phyloP scores from a whole-genome alignment of 345 rosid genomes.

The Brassica rapa region DNA sequence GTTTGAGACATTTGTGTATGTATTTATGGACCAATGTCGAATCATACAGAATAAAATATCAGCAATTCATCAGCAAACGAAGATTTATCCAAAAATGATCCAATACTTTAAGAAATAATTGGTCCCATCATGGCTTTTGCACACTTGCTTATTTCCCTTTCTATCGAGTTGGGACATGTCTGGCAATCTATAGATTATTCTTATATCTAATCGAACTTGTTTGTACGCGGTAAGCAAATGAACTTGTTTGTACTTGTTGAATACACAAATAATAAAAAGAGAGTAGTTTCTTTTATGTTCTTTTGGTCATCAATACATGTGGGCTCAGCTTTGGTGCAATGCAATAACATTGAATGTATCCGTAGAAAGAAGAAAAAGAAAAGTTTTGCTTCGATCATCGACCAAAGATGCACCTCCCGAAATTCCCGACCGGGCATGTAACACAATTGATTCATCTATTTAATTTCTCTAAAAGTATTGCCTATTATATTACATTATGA shows the following conservation, averaged over 20 bases:
- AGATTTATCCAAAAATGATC: constrained; percentile 1
- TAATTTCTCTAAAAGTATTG: constrained; percentile 4
- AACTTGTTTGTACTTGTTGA: not conserved
- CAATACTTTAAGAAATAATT: not conserved
- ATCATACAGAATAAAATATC: not conserved
- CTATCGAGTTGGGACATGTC: constrained; percentile 21
- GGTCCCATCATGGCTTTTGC: constrained; percentile 15
- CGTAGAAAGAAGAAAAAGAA: not conserved
- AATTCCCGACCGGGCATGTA: constrained; percentile 39
- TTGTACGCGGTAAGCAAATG: not conserved
- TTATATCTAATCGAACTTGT: not conserved
- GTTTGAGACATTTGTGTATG: not conserved
- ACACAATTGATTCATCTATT: constrained; percentile 20
- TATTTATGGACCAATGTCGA: not conserved
- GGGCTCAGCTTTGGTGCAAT: constrained; percentile 22
- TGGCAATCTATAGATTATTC: not conserved
- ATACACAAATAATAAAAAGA: constrained; percentile 7
- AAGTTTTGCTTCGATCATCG: constrained; percentile 30
- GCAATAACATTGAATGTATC: not conserved
- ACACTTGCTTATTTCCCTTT: constrained; percentile 14
- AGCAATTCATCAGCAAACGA: not conserved
- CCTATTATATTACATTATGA: not conserved
- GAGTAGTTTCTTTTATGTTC: constrained; percentile 15
- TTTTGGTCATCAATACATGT: constrained; percentile 40
- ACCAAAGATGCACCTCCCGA: constrained; percentile 36